Evolutionary conservation across 148 eudicot genomes (phyloP), one percentile per base, ranked within the genome.

Genomic region (Rhododendron ferrugineum): DNA sequence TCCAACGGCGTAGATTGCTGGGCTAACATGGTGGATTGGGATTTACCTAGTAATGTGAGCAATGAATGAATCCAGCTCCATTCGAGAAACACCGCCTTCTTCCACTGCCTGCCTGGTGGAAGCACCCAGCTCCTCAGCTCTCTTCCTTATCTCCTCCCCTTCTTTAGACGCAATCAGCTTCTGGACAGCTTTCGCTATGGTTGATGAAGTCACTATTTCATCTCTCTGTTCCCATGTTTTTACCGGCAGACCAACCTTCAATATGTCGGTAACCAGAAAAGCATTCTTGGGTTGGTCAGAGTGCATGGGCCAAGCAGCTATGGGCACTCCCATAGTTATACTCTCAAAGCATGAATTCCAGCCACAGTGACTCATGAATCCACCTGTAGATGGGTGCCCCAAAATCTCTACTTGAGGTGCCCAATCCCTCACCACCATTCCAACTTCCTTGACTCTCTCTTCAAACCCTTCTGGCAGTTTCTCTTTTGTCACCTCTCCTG

Each of bases 11-110:
- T 62, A 62, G 70, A 7, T 23, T 62, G 68, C 30, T 22, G 11
- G 28, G 68, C 28, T 20, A 62, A 62, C 13, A 0, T 62, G 70
- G 70, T 62, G 70, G 70, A 62, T 58, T 58, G n/a, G n/a, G 9
- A 58, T 62, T n/a, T 62, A 8, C 16, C 83, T 79, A 44, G 76
- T 85, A 50, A 85, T 85, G 28, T 85, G 87, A 52, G 80, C 80
- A 80, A 85, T 36, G 80, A 85, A 85, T 23, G 84, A 80, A 64
- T 85, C 72, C 79, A 85, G 7, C 80, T 80, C 87, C 49, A 81
- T 23, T 34, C 28, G 84, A 49, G 87, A 85, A 54, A 50, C 42
- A 16, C 87, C 84, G n/a, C 87, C 87, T 52, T 80, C 73, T 34
- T 80, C 28, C 30, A 81, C 79, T 6, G 84, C 70, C 34, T 32